These are phyloP conservation scores for Termitomyces sp. DNA, from an alignment of 768 basidiomycete genomes.

Conservation along the genomic window DNA sequence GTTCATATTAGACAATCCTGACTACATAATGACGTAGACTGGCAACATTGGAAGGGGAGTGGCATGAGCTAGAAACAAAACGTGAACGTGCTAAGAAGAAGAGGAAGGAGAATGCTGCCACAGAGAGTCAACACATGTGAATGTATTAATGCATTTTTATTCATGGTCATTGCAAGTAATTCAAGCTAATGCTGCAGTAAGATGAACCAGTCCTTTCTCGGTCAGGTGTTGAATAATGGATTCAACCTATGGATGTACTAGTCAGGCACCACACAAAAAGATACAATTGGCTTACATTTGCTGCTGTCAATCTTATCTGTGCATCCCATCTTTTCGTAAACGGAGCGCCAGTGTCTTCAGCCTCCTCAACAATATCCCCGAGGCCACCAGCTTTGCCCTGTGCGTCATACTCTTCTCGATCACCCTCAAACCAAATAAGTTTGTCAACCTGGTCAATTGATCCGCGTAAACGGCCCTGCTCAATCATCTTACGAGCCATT, in stretches of 20 bases:
- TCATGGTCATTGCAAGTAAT: conserved; percentile 2
- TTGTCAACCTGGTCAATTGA: conserved; percentile 95
- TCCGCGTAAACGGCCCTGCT: conserved; percentile 90
- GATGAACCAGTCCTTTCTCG: conserved; percentile 62
- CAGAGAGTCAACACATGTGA: conserved; percentile 20
- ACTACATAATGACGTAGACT: conserved; percentile 43
- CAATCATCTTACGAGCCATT: conserved; percentile 98
- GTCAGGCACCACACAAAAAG: background rate
- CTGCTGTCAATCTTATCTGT: conserved; percentile 85
- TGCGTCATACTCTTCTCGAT: conserved; percentile 84
- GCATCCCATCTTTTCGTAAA: conserved; percentile 97
- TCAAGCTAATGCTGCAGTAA: conserved; percentile 22
- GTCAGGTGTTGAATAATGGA: conserved; percentile 81
- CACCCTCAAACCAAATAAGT: conserved; percentile 90
- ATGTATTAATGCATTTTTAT: conserved; percentile 27
- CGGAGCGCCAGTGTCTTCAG: conserved; percentile 82
- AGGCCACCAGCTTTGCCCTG: conserved; percentile 94
- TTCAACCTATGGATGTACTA: conserved; percentile 54
- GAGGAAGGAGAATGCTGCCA: conserved; percentile 52
- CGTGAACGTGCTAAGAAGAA: conserved; percentile 81
- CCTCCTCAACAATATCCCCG: conserved; percentile 84
- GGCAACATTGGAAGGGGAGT: conserved; percentile 83
- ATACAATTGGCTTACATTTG: conserved; percentile 57
- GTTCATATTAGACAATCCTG: conserved; percentile 4
- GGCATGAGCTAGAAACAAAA: conserved; percentile 98